These are phyloP conservation scores for Coniferiporia weirii DNA, from an alignment of 1,284 basidiomycete species.

Conservation along the genomic window DNA sequence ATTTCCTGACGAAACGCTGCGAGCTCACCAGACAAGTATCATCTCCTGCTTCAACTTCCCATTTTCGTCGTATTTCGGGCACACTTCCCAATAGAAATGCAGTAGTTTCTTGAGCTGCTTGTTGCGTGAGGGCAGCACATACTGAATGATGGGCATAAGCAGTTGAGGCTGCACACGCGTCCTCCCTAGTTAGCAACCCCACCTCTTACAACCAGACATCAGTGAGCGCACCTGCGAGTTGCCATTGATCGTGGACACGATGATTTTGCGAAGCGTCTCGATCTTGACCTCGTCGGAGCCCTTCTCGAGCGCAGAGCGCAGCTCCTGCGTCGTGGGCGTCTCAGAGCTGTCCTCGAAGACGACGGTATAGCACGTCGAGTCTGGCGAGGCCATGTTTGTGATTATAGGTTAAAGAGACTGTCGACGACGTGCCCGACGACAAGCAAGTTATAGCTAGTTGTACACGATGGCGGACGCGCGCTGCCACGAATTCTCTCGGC, in stretches of 20 bases:
- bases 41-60: slow-evolving; percentile 99
- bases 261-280: slow-evolving; percentile 94
- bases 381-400: slow-evolving; percentile 30
- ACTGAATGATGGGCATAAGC: slow-evolving; percentile 99
- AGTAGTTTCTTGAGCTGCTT: slow-evolving; percentile 98
- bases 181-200: neutral
- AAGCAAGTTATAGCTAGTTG: neutral
- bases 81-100: slow-evolving; percentile 99
- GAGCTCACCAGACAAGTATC: slow-evolving; percentile 93
- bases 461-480: neutral
- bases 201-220: neutral
- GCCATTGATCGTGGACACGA: slow-evolving; percentile 94
- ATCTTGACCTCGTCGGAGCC: slow-evolving; percentile 97
- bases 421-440: neutral
- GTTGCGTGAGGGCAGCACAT: slow-evolving; percentile 89
- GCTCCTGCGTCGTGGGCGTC: slow-evolving; percentile 77
- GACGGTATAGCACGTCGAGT: slow-evolving; percentile 78
- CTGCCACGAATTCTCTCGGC: neutral
- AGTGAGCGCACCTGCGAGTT: slow-evolving; percentile 62
- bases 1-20: neutral
- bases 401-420: neutral
- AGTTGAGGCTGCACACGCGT: slow-evolving; percentile 62
- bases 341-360: slow-evolving; percentile 77
- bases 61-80: slow-evolving; percentile 95
- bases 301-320: slow-evolving; percentile 87